A percentile compares a stretch with the other conserved stretches of the same genome.
Evolutionary conservation across 2,329 filamentous ascomycete species (phyloP).

Genomic region (Aspergillus calidoustus): DNA sequence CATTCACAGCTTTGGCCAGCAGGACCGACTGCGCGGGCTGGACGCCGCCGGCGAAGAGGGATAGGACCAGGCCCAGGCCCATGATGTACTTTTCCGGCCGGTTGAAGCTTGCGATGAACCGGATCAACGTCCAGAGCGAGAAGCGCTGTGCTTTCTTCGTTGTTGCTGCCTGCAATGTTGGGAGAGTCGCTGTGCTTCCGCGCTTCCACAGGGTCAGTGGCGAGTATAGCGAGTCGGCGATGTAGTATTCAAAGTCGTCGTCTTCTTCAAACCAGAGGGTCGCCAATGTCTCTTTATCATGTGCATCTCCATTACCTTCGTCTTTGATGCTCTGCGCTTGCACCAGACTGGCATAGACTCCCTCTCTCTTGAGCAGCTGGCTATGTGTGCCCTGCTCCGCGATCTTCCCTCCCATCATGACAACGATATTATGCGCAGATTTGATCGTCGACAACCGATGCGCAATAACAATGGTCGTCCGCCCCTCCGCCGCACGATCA

Average conservation of each 20-base stretch:
- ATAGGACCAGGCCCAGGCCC: slow-evolving; percentile 71
- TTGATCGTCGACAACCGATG: slow-evolving; percentile 49
- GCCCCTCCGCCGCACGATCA: slow-evolving; percentile 68
- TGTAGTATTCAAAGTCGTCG: slow-evolving; percentile 4
- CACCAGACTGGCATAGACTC: slow-evolving; percentile 78
- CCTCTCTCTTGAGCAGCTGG: slow-evolving; percentile 67
- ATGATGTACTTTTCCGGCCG: slow-evolving; percentile 70
- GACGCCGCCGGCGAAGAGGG: slow-evolving; percentile 75
- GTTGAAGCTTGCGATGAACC: slow-evolving; percentile 79
- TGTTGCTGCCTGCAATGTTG: not conserved
- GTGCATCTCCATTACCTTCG: not conserved
- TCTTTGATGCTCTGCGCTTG: slow-evolving; percentile 66
- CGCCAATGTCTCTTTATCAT: slow-evolving; percentile 9
- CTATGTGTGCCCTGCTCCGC: slow-evolving; percentile 86
- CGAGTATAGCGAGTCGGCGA: slow-evolving; percentile 20
- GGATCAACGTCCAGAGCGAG: slow-evolving; percentile 72
- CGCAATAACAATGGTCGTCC: slow-evolving; percentile 43
- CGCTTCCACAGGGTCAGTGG: slow-evolving; percentile 14
- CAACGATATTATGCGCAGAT: slow-evolving; percentile 58
- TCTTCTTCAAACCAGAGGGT: slow-evolving; percentile 22
- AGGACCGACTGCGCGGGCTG: slow-evolving; percentile 77
- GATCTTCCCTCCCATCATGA: slow-evolving; percentile 79
- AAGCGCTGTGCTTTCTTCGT: slow-evolving; percentile 43
- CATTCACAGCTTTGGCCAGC: slow-evolving; percentile 82
- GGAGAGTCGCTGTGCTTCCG: not conserved